Percentiles rank a stretch among this genome's conserved stretches.
Conservation (phyloP, 495 filamentous ascomycete genomes). For the Rhypophila decipiens region DNA sequence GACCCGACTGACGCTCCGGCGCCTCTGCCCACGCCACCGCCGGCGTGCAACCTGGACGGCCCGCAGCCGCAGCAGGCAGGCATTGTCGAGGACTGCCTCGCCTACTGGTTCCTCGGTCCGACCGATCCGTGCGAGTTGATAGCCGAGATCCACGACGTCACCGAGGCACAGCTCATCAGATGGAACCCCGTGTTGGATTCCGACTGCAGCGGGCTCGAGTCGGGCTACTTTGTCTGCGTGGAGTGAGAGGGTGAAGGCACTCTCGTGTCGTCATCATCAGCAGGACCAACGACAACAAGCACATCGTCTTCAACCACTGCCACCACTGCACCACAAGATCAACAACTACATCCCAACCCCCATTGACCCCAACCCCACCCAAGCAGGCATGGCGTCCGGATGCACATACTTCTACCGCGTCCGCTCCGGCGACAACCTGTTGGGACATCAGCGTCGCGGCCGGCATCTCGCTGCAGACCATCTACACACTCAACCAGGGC, state of each 20-base stretch:
- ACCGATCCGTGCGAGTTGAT: conserved; percentile 26
- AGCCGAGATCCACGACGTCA: conserved; percentile 14
- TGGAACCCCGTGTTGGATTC: conserved; percentile 15
- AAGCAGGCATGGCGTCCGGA: neutral
- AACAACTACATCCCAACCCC: too few relatives aligned
- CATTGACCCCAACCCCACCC: conserved; percentile 2
- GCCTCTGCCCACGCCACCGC: neutral
- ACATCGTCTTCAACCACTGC: neutral
- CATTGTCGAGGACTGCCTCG: neutral
- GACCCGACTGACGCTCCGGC: neutral
- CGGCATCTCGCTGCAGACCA: neutral
- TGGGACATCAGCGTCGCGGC: conserved; percentile 1
- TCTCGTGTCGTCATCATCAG: neutral
- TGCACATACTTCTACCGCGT: conserved; percentile 4
- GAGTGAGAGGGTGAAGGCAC: neutral
- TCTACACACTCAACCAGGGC: neutral
- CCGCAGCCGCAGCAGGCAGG: neutral
- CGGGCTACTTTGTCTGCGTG: neutral
- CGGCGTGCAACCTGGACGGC: neutral
- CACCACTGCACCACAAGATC: neutral
- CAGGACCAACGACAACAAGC: neutral
- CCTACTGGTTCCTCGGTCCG: neutral
- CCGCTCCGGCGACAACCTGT: conserved; percentile 9
- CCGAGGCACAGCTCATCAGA: conserved; percentile 6
- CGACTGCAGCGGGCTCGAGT: conserved; percentile 4